Evolutionary conservation across 1,284 basidiomycete genomes (phyloP).

Genomic region (Amylostereum chailletii): DNA sequence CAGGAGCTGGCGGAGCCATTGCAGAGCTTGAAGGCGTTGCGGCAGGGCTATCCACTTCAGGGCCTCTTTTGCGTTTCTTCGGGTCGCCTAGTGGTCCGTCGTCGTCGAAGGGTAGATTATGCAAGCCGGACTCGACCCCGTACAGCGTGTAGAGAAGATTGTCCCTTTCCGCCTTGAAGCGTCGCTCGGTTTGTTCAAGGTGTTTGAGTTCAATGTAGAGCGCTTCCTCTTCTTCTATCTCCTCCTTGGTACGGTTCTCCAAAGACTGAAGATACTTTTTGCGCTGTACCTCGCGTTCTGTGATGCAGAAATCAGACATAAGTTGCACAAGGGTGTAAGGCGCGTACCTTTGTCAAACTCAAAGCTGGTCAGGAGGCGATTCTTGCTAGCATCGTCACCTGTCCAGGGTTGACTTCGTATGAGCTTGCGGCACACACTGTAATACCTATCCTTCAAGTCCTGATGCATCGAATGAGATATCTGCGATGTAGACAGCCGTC

Average conservation of each 20-base stretch:
- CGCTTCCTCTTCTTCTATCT: slow-evolving; percentile 94
- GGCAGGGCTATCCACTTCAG: slow-evolving; percentile 48
- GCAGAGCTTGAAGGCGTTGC: slow-evolving; percentile 35
- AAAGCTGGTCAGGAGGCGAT: slow-evolving; percentile 61
- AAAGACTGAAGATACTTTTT: slow-evolving; percentile 85
- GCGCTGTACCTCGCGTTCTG: slow-evolving; percentile 83
- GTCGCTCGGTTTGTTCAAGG: slow-evolving; percentile 87
- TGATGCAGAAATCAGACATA: slow-evolving; percentile 8
- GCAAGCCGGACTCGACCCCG: slow-evolving; percentile 79
- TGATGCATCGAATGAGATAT: slow-evolving; percentile 22
- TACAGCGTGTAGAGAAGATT: slow-evolving; percentile 80
- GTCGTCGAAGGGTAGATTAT: slow-evolving; percentile 60
- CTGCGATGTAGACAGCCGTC: background rate
- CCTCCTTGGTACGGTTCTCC: slow-evolving; percentile 79
- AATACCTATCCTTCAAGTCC: slow-evolving; percentile 96
- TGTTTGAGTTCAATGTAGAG: slow-evolving; percentile 92
- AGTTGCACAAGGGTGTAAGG: background rate
- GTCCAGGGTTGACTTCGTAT: slow-evolving; percentile 78
- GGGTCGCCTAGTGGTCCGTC: slow-evolving; percentile 34
- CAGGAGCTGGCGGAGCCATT: slow-evolving; percentile 32
- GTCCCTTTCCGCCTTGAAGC: slow-evolving; percentile 85
- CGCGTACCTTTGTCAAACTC: slow-evolving; percentile 75
- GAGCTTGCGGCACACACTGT: slow-evolving; percentile 84
- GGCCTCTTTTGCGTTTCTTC: slow-evolving; percentile 30
- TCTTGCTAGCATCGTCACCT: slow-evolving; percentile 68